Evolutionary conservation across 2,329 filamentous ascomycete species (phyloP).

Genomic region (Clonostachys rosea): DNA sequence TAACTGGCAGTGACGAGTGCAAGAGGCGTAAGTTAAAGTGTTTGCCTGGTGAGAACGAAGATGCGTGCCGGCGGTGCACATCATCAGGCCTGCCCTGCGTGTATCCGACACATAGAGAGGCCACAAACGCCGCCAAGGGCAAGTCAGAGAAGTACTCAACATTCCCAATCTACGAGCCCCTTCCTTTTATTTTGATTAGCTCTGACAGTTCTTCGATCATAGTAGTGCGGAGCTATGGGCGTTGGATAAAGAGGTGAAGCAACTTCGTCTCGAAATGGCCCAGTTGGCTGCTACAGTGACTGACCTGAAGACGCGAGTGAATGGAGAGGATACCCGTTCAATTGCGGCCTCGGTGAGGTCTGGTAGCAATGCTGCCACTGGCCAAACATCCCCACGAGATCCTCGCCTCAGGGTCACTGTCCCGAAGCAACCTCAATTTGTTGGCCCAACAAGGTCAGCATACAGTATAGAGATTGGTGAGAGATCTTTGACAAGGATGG

Average conservation of each 20-base stretch:
- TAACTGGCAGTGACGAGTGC: conserved; percentile 22
- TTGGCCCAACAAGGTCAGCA: conserved; percentile 26
- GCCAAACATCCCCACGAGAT: not conserved
- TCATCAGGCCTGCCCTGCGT: too few relatives aligned
- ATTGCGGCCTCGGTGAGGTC: too few relatives aligned
- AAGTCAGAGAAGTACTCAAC: too few relatives aligned
- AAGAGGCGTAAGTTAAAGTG: conserved; percentile 35
- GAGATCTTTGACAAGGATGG: conserved; percentile 25
- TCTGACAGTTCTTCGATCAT: too few relatives aligned
- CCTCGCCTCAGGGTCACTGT: conserved; percentile 4
- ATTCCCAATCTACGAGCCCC: too few relatives aligned
- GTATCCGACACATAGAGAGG: too few relatives aligned
- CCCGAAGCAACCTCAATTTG: conserved; percentile 25
- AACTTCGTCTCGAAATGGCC: not conserved
- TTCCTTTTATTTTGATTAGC: too few relatives aligned
- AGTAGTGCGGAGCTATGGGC: not conserved
- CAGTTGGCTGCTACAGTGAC: not conserved
- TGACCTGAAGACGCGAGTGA: not conserved
- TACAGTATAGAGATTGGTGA: conserved; percentile 27
- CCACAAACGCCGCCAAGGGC: too few relatives aligned
- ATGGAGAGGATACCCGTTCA: not conserved
- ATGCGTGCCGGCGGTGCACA: conserved; percentile 21
- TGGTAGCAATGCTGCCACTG: too few relatives aligned
- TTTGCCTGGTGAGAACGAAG: conserved; percentile 13
- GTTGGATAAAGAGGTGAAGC: not conserved